phyloP scores from a whole-genome alignment of 2,329 filamentous ascomycete species.

The Fusarium concolor region DNA sequence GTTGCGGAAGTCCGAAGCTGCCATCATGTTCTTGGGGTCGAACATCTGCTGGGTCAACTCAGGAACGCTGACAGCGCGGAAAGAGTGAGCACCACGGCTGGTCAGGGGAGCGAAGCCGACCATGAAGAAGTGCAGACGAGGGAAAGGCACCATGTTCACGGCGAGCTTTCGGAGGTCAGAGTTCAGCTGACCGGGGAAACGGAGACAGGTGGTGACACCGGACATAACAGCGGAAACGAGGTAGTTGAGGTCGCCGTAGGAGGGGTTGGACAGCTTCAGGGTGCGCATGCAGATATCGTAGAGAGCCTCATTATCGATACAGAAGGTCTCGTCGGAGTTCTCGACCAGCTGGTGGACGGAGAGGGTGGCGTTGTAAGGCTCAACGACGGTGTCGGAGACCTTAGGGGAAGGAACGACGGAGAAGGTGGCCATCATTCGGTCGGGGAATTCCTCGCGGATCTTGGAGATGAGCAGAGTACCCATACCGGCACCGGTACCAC shows the following conservation, averaged over 20 bases:
- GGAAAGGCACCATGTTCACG: slow-evolving; percentile 99
- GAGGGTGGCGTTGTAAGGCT: slow-evolving; percentile 99
- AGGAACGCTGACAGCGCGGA: slow-evolving; percentile 97
- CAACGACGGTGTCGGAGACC: slow-evolving; percentile 99
- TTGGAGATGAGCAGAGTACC: slow-evolving; percentile 99
- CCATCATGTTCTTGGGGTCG: slow-evolving; percentile 99
- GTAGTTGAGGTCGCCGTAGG: slow-evolving; percentile 99
- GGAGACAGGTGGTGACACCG: slow-evolving; percentile 96
- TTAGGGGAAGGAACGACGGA: slow-evolving; percentile 98
- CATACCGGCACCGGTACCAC: slow-evolving; percentile 99
- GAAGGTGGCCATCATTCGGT: slow-evolving; percentile 99
- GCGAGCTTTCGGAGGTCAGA: slow-evolving; percentile 99
- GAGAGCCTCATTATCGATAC: slow-evolving; percentile 99
- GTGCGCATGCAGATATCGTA: slow-evolving; percentile 99
- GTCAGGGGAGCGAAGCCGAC: slow-evolving; percentile 99
- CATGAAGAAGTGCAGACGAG: slow-evolving; percentile 99
- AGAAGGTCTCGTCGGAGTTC: slow-evolving; percentile 99
- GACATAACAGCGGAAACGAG: slow-evolving; percentile 99
- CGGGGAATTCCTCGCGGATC: slow-evolving; percentile 99
- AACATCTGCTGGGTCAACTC: slow-evolving; percentile 99
- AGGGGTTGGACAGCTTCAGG: slow-evolving; percentile 97
- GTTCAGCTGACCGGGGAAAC: slow-evolving; percentile 99
- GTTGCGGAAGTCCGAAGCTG: slow-evolving; percentile 99
- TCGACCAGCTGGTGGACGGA: slow-evolving; percentile 99
- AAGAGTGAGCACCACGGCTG: slow-evolving; percentile 84